Conservation (phyloP, 2,329 filamentous ascomycete species). For the Ophiocordyceps unilateralis region DNA sequence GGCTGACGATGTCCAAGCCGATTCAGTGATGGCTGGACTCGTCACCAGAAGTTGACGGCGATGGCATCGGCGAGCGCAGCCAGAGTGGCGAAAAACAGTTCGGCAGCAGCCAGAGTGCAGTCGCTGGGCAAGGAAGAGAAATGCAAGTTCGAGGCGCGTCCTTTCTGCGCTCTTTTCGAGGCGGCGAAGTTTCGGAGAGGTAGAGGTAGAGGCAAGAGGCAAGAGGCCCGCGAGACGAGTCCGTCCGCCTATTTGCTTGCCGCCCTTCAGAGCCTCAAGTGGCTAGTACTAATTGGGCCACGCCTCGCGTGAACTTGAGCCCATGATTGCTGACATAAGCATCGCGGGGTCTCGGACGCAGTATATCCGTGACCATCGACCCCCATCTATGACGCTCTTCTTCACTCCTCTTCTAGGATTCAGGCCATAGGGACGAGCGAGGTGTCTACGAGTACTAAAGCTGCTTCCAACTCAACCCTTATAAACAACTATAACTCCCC, state of each 20-base stretch:
- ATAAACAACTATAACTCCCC: too few species aligned
- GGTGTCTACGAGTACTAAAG: too few species aligned
- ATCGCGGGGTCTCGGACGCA: too few species aligned
- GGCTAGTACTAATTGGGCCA: neutral
- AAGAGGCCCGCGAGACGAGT: too few species aligned
- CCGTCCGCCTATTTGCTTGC: neutral
- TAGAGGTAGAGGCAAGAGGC: neutral
- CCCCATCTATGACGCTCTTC: too few species aligned
- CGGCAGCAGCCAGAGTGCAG: neutral
- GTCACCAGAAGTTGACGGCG: slow-evolving; percentile 14
- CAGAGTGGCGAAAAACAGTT: slow-evolving; percentile 1
- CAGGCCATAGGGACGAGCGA: too few species aligned
- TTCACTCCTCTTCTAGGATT: too few species aligned
- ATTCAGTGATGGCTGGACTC: slow-evolving; percentile 15
- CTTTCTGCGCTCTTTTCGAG: neutral
- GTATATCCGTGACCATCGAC: too few species aligned
- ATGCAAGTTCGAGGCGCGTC: too few species aligned
- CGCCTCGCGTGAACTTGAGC: neutral
- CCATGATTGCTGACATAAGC: neutral
- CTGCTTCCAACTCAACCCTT: too few species aligned
- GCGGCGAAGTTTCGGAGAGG: neutral
- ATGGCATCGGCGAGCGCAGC: slow-evolving; percentile 13
- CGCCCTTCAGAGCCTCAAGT: neutral
- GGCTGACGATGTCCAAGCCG: slow-evolving; percentile 3
- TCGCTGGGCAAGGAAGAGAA: neutral